phyloP scores from a whole-genome alignment of 2,329 filamentous ascomycete species.

The Verticillium nubilum region DNA sequence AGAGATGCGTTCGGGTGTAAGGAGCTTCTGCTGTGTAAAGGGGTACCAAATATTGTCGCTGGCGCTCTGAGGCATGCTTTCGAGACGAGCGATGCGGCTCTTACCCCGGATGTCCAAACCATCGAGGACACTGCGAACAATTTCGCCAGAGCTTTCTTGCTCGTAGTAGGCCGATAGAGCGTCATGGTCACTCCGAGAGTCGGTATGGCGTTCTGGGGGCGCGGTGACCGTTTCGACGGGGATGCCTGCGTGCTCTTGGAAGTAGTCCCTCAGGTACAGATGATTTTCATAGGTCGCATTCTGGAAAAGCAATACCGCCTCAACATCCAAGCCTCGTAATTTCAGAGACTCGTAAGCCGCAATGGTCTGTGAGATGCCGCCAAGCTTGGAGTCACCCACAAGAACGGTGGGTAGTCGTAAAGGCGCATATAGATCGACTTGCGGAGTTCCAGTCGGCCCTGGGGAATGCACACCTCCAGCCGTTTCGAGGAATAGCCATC shows the following conservation, averaged over 20 bases:
- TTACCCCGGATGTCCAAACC: slow-evolving; percentile 48
- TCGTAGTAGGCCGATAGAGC: slow-evolving; percentile 62
- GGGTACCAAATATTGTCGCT: slow-evolving; percentile 74
- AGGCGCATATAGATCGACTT: slow-evolving; percentile 72
- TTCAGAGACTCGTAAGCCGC: slow-evolving; percentile 73
- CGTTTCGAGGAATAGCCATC: slow-evolving; percentile 71
- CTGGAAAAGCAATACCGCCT: slow-evolving; percentile 63
- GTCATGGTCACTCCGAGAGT: slow-evolving; percentile 41
- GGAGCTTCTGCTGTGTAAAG: slow-evolving; percentile 71
- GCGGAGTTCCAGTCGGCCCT: slow-evolving; percentile 66
- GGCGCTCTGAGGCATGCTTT: slow-evolving; percentile 57
- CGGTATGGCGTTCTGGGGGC: slow-evolving; percentile 46
- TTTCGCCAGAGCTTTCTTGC: slow-evolving; percentile 28
- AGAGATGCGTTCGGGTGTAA: slow-evolving; percentile 58
- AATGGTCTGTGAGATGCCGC: slow-evolving; percentile 76
- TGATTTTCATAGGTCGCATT: slow-evolving; percentile 63
- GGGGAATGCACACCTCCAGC: slow-evolving; percentile 80
- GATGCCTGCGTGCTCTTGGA: slow-evolving; percentile 52
- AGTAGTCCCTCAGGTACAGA: slow-evolving; percentile 62
- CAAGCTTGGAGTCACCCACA: slow-evolving; percentile 68
- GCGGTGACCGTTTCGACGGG: slow-evolving; percentile 49
- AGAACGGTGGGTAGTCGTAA: slow-evolving; percentile 69
- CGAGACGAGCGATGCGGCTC: slow-evolving; percentile 51
- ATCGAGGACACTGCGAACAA: slow-evolving; percentile 39
- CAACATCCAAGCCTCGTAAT: slow-evolving; percentile 74